Conservation (phyloP, 2,329 filamentous ascomycete species). For the Emmonsia crescens region DNA sequence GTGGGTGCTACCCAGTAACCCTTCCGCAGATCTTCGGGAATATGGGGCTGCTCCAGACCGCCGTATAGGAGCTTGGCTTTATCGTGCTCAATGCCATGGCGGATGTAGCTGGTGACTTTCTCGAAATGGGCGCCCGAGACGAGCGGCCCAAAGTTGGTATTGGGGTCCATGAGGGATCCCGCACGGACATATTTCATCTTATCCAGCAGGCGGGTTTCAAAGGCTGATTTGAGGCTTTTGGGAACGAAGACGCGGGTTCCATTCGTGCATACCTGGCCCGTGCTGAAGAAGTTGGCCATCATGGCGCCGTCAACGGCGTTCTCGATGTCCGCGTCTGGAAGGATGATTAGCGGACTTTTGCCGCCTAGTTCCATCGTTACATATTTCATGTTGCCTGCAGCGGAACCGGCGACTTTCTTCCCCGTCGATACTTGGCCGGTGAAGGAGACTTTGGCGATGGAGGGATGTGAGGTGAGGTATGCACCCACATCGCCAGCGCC, state of each 20-base stretch:
- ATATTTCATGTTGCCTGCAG: constrained; percentile 73
- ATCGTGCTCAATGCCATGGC: constrained; percentile 62
- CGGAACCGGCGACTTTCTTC: constrained; percentile 65
- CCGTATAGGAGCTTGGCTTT: constrained; percentile 64
- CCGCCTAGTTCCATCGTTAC: constrained; percentile 88
- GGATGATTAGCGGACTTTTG: constrained; percentile 69
- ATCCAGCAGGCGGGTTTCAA: constrained; percentile 58
- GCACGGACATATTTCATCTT: constrained; percentile 61
- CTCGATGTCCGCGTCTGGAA: constrained; percentile 68
- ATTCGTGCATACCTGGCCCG: constrained; percentile 87
- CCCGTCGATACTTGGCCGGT: constrained; percentile 80
- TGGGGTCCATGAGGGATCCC: constrained; percentile 59
- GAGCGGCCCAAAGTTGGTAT: constrained; percentile 75
- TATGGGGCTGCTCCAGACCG: constrained; percentile 43
- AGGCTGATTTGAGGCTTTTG: constrained; percentile 49
- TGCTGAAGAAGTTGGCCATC: constrained; percentile 90
- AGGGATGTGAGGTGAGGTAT: constrained; percentile 59
- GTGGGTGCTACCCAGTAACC: constrained; percentile 84
- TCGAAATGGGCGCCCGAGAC: constrained; percentile 63
- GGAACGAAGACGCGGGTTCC: constrained; percentile 82
- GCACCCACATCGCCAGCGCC: constrained; percentile 68
- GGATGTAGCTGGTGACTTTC: constrained; percentile 70
- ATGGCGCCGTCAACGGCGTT: constrained; percentile 80
- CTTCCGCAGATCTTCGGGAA: constrained; percentile 41
- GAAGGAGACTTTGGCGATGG: constrained; percentile 77